Percentiles rank a stretch among this genome's conserved stretches.
These are phyloP conservation scores for Starmerella stigmatis DNA, from an alignment of 805 yeast species.

Conservation along the genomic window DNA sequence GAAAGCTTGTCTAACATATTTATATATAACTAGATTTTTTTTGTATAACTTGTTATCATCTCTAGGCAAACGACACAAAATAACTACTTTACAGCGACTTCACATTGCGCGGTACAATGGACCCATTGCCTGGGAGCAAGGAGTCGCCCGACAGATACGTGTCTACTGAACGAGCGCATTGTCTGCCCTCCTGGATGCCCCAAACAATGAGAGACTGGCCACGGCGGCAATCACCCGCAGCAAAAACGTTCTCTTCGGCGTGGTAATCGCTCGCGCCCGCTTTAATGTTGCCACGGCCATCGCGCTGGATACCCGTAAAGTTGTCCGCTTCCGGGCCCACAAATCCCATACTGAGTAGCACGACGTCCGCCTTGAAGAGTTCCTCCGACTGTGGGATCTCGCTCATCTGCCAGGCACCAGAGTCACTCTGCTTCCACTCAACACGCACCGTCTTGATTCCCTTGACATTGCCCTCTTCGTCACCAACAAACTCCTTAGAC, in stretches of 20 bases:
- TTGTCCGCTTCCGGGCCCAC: slow-evolving; percentile 88
- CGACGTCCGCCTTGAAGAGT: slow-evolving; percentile 87
- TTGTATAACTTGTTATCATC: not conserved
- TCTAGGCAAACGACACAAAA: not conserved
- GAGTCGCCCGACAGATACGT: slow-evolving; percentile 63
- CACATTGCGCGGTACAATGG: slow-evolving; percentile 73
- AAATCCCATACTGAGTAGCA: slow-evolving; percentile 91
- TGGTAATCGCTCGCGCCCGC: slow-evolving; percentile 56
- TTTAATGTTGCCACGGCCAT: slow-evolving; percentile 73
- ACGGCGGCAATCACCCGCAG: slow-evolving; percentile 98
- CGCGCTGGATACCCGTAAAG: slow-evolving; percentile 46
- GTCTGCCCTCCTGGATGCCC: slow-evolving; percentile 99
- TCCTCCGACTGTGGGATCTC: slow-evolving; percentile 94
- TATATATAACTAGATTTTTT: not conserved
- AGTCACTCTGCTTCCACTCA: slow-evolving; percentile 92
- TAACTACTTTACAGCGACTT: slow-evolving; percentile 2
- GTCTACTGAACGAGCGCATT: slow-evolving; percentile 93
- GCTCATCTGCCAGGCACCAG: slow-evolving; percentile 98
- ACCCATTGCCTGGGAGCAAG: slow-evolving; percentile 86
- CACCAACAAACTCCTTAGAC: slow-evolving; percentile 91
- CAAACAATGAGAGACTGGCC: slow-evolving; percentile 97
- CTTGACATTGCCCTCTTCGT: slow-evolving; percentile 86
- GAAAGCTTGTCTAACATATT: no score
- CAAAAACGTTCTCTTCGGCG: slow-evolving; percentile 65
- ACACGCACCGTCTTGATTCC: slow-evolving; percentile 95